Percentiles rank a stretch among this genome's conserved stretches.
Evolutionary conservation across 108 stramenopile genomes (phyloP).

Genomic region (Cylindrotheca closterium): DNA sequence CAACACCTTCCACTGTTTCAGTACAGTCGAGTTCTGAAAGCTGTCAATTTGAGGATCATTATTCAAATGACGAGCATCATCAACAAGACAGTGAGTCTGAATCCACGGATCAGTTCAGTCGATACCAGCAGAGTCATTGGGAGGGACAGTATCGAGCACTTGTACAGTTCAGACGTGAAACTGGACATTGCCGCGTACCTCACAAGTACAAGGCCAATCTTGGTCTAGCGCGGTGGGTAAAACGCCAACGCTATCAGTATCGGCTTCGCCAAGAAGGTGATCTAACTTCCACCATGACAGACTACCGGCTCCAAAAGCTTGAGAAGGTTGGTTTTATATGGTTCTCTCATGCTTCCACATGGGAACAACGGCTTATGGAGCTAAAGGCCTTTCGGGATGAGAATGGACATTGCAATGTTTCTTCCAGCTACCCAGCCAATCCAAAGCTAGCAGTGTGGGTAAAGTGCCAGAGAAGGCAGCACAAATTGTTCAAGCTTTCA

Average conservation of each 20-base stretch:
- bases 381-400: conserved; percentile 10
- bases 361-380: conserved; percentile 23
- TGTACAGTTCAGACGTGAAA: conserved; percentile 8
- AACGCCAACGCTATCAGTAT: conserved; percentile 27
- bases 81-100: too few relatives aligned
- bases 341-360: conserved; percentile 9
- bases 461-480: conserved; percentile 18
- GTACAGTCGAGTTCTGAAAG: too few relatives aligned
- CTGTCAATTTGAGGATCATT: too few relatives aligned
- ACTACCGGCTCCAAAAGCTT: conserved; percentile 30
- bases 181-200: conserved; percentile 28
- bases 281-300: conserved; percentile 6
- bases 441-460: conserved; percentile 27
- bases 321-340: conserved; percentile 45
- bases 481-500: conserved; percentile 8
- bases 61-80: too few relatives aligned
- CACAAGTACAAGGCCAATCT: conserved; percentile 10
- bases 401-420: conserved; percentile 32
- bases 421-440: conserved; percentile 16
- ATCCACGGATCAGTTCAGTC: too few relatives aligned
- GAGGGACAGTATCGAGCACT: conserved; percentile 11
- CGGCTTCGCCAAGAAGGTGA: conserved; percentile 6
- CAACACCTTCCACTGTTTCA: too few relatives aligned
- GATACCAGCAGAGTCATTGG: too few relatives aligned
- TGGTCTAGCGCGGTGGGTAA: conserved; percentile 22